Evolutionary conservation across 345 rosid species (phyloP).

Genomic region (Mangifera indica): DNA sequence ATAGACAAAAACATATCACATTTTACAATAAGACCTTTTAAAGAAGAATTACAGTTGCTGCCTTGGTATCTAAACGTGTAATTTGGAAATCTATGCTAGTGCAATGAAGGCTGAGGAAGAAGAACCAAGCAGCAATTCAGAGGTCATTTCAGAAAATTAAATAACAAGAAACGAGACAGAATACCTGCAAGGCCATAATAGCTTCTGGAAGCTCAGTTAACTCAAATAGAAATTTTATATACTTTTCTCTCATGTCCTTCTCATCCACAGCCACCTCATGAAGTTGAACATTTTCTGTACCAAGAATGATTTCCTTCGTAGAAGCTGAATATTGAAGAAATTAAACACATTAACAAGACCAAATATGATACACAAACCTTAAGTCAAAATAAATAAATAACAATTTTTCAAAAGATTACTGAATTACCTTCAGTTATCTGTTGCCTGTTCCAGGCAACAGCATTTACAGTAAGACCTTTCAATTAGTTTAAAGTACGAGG

Average conservation of each 20-base stretch:
- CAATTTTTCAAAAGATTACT: background rate
- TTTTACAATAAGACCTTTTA: too few species aligned
- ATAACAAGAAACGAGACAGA: background rate
- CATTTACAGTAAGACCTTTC: slow-evolving; percentile 81
- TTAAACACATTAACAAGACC: slow-evolving; percentile 11
- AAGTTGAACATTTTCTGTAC: slow-evolving; percentile 90
- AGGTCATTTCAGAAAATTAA: background rate
- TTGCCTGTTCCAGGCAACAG: slow-evolving; percentile 95
- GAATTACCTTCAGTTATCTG: slow-evolving; percentile 83
- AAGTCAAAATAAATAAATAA: slow-evolving; percentile 1
- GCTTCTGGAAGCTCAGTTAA: slow-evolving; percentile 88
- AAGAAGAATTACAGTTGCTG: slow-evolving; percentile 7
- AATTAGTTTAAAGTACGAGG: slow-evolving; percentile 74
- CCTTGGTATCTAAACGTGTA: background rate
- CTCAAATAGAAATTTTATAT: slow-evolving; percentile 74
- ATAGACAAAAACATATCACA: background rate
- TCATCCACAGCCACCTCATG: slow-evolving; percentile 92
- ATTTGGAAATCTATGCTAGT: background rate
- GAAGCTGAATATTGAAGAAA: slow-evolving; percentile 50
- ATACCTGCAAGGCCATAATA: slow-evolving; percentile 90
- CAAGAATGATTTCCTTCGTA: slow-evolving; percentile 85
- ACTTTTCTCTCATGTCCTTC: slow-evolving; percentile 94
- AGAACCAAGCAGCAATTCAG: slow-evolving; percentile 9
- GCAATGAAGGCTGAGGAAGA: background rate
- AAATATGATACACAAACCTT: slow-evolving; percentile 15